A percentile compares a stretch with the other conserved stretches of the same genome.
Evolutionary conservation across 2,329 filamentous ascomycete species (phyloP).

Genomic region (Botrytis elliptica): DNA sequence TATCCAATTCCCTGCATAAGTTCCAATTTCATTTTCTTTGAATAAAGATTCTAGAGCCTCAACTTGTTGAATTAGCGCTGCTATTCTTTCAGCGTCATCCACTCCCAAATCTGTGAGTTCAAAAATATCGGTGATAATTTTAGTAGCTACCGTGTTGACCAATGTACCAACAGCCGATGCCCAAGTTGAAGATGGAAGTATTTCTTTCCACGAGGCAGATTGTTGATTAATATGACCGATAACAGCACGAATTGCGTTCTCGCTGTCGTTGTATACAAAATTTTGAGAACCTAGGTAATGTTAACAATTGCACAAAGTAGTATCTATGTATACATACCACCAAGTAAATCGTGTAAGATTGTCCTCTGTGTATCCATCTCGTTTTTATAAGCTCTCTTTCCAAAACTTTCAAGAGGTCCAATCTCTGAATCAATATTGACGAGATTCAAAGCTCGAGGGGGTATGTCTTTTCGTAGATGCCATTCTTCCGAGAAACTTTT

Average conservation of each 20-base stretch:
- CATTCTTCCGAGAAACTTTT: conserved; percentile 50
- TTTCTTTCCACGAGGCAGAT: conserved; percentile 56
- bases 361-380: conserved; percentile 62
- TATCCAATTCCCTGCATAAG: conserved; percentile 62
- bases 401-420: conserved; percentile 58
- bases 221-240: conserved; percentile 53
- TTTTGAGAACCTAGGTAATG: conserved; percentile 51
- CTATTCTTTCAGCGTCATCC: conserved; percentile 62
- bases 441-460: conserved; percentile 51
- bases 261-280: conserved; percentile 56
- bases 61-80: conserved; percentile 56
- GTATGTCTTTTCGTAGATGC: conserved; percentile 54
- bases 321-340: conserved; percentile 42
- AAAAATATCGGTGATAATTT: conserved; percentile 61
- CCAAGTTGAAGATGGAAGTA: conserved; percentile 61
- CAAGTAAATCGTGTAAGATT: conserved; percentile 59
- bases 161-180: conserved; percentile 61
- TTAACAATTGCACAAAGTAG: conserved; percentile 11
- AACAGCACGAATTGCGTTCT: conserved; percentile 53
- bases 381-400: conserved; percentile 59
- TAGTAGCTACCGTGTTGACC: conserved; percentile 57
- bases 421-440: conserved; percentile 60
- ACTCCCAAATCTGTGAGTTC: conserved; percentile 61
- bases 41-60: conserved; percentile 61
- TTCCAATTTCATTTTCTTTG: conserved; percentile 53